Evolutionary conservation across 768 basidiomycete species (phyloP), one percentile per base, ranked within the genome.

Genomic region (Cubamyces lactineus): DNA sequence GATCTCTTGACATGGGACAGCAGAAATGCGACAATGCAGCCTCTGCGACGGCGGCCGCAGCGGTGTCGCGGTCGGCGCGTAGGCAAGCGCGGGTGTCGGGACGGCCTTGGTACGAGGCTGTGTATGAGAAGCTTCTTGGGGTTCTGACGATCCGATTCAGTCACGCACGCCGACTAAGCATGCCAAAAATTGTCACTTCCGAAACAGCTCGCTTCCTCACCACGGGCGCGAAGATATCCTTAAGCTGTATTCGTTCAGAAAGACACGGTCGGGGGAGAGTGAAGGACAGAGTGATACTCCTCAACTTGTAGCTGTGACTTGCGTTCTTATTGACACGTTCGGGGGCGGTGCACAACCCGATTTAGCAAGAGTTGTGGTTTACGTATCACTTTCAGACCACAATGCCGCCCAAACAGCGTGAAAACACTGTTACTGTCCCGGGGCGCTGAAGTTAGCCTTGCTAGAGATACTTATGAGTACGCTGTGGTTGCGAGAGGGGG

Each of bases 61-160:
- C 45, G 9, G 8, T 24, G 45, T 21, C 19, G 19, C 45, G 19
- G 15, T n/a, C 5, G 4, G 19, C 23, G 45, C 4, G 3, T 46
- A 21, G 19, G 45, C n/a, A 9, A 12, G 24, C 48, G 48, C 15
- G 39, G 19, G n/a, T 38, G 47, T 46, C 59, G 59, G 6, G 47
- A 49, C 16, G 6, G 28, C 3, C 28, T 28, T 28, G 7, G 28
- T 28, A 21, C 53, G 53, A 55, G 60, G 60, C 60, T n/a, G 60
- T 61, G 60, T 61, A 54, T 43, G 43, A 53, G 50, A 53, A 43
- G 45, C 53, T 61, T 54, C 60, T 15, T 53, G 24, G 52, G 53
- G 21, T 54, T 61, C 53, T 53, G 47, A 50, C 60, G 53, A 61
- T 61, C 60, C 60, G 40, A 13, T 55, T 23, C 38, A 58, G 57